phyloP scores from a whole-genome alignment of 1,284 basidiomycete genomes.

The Ustilago xerochloae region DNA sequence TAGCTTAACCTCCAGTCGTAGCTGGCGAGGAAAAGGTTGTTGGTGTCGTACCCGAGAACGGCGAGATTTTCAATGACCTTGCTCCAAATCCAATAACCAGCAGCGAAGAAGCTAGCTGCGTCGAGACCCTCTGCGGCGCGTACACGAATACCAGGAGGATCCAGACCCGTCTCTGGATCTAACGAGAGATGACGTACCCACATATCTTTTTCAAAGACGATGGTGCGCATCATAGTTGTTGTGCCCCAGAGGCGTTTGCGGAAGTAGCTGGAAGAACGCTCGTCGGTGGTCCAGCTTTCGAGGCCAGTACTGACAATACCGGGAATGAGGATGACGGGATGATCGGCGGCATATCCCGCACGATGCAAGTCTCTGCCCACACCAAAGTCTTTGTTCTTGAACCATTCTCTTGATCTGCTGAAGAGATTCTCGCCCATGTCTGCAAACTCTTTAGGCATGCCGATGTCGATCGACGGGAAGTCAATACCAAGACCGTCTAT shows the following conservation, averaged over 20 bases:
- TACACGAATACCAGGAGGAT: constrained; percentile 88
- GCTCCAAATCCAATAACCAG: constrained; percentile 91
- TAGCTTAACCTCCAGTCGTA: constrained; percentile 78
- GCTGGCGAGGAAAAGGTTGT: constrained; percentile 63
- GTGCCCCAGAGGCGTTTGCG: constrained; percentile 66
- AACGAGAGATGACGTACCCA: constrained; percentile 93
- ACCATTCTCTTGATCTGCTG: constrained; percentile 56
- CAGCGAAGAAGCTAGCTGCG: constrained; percentile 87
- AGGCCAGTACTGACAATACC: constrained; percentile 66
- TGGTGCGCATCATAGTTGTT: constrained; percentile 82
- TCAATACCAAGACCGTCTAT: constrained; percentile 52
- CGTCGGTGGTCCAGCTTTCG: constrained; percentile 64
- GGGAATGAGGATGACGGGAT: constrained; percentile 65
- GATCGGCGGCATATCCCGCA: constrained; percentile 56
- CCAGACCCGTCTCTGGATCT: constrained; percentile 87
- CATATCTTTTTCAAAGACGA: constrained; percentile 82
- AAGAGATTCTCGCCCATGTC: constrained; percentile 62
- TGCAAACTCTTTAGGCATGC: constrained; percentile 61
- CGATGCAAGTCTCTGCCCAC: constrained; percentile 51
- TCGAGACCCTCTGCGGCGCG: constrained; percentile 82
- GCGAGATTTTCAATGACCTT: constrained; percentile 85
- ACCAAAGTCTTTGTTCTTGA: constrained; percentile 63
- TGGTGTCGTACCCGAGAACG: constrained; percentile 64
- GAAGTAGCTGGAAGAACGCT: constrained; percentile 54
- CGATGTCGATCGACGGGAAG: constrained; percentile 52